Evolutionary conservation across 768 basidiomycete species (phyloP).

Genomic region (Russula vinacea): DNA sequence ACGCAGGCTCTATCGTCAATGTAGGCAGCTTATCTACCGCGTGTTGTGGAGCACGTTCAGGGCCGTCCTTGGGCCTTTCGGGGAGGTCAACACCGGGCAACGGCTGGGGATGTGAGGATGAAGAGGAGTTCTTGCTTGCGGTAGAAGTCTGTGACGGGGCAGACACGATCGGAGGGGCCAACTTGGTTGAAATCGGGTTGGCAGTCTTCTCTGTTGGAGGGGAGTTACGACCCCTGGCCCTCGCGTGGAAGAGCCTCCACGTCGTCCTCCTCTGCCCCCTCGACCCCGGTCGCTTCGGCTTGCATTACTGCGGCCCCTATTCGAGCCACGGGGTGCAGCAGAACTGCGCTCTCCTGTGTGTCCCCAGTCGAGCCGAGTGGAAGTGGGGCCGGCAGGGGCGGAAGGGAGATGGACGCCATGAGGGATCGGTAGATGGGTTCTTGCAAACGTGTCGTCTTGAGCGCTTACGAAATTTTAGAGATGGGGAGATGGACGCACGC

Average conservation of each 20-base stretch:
- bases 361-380: conserved; percentile 45
- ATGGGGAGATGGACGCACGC: neutral
- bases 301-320: conserved; percentile 34
- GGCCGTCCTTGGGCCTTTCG: conserved; percentile 18
- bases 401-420: conserved; percentile 47
- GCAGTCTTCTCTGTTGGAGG: conserved; percentile 30
- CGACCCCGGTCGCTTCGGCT: conserved; percentile 27
- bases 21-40: conserved; percentile 23
- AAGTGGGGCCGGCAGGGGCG: conserved; percentile 35
- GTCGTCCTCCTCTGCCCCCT: conserved; percentile 37
- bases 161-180: conserved; percentile 5
- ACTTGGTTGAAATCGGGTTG: neutral
- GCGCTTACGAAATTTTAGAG: neutral
- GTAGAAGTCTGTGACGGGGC: conserved; percentile 2
- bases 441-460: conserved; percentile 10
- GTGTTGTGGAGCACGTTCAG: conserved; percentile 13
- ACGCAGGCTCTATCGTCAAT: conserved; percentile 28
- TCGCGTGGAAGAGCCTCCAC: conserved; percentile 33
- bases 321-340: conserved; percentile 47
- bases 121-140: conserved; percentile 15
- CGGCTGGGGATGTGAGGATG: conserved; percentile 7
- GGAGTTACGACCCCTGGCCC: conserved; percentile 35
- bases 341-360: conserved; percentile 47
- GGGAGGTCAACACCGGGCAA: conserved; percentile 3
- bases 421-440: conserved; percentile 6